A percentile compares a stretch with the other conserved stretches of the same genome.
Conservation (phyloP, 116 monocot genomes). For the Zostera marina region DNA sequence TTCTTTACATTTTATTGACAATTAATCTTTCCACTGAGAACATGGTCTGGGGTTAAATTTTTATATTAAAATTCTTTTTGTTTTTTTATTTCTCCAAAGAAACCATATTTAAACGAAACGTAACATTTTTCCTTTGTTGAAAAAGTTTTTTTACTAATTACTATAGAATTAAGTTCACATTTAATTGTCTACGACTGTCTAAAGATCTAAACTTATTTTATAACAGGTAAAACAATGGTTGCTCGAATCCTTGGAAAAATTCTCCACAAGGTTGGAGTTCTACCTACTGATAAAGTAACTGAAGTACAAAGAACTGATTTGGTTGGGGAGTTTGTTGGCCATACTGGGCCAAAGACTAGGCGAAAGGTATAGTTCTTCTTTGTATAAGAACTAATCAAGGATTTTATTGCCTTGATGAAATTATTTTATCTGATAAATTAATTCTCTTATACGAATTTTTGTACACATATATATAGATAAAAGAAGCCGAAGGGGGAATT, state of each 20-base stretch:
- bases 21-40: too few relatives aligned
- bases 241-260: conserved; percentile 76
- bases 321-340: conserved; percentile 95
- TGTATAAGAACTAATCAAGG: too few relatives aligned
- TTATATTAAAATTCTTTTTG: background rate
- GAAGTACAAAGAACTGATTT: conserved; percentile 94
- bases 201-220: background rate
- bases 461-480: conserved; percentile 23
- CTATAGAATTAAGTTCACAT: too few relatives aligned
- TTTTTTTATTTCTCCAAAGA: background rate
- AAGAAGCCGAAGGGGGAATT: conserved; percentile 88
- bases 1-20: too few relatives aligned
- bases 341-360: conserved; percentile 98
- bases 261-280: conserved; percentile 70
- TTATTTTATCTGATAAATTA: background rate
- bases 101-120: too few relatives aligned
- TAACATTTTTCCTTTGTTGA: too few relatives aligned
- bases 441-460: background rate
- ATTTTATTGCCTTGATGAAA: too few relatives aligned
- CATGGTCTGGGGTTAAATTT: too few relatives aligned
- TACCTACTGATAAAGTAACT: conserved; percentile 83
- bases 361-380: conserved; percentile 35
- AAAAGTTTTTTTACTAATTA: too few relatives aligned
- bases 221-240: conserved; percentile 90
- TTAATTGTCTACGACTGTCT: too few relatives aligned